Conservation (phyloP, 202 grass and related monocot species). For the Musa balbisiana region DNA sequence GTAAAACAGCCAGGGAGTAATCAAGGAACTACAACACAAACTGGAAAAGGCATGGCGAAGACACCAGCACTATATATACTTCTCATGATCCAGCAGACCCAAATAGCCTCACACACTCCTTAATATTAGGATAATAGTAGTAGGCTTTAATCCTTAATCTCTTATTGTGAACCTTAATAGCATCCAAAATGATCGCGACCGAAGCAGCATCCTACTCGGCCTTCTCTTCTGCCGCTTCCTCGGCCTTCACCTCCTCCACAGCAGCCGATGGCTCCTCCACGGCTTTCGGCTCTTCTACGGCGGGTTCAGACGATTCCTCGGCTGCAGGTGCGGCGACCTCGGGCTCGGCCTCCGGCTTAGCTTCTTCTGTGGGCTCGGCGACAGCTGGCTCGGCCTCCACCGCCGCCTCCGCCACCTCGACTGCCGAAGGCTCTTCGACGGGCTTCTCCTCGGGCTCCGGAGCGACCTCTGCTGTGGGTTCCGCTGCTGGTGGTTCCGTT, state of each 20-base stretch:
- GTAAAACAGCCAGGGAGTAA: no score
- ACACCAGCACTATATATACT: no score
- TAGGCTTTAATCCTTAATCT: no score
- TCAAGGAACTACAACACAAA: no score
- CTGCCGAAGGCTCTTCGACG: constrained; percentile 3
- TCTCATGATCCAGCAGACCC: no score
- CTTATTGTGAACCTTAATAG: no score
- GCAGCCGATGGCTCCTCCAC: background rate
- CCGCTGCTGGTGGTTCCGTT: background rate
- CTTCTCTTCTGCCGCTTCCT: background rate
- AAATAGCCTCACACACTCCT: no score
- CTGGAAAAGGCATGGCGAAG: no score
- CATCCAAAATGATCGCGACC: no score
- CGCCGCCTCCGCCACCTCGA: background rate
- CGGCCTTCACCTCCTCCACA: background rate
- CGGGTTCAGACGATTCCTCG: background rate
- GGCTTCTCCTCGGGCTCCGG: background rate
- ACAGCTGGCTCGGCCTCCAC: background rate
- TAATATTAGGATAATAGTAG: no score
- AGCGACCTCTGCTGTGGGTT: background rate
- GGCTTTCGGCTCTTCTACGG: background rate
- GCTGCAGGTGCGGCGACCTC: background rate
- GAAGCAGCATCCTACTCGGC: no score
- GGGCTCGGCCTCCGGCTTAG: background rate
- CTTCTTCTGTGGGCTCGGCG: background rate